These are phyloP conservation scores for Blastobotrys raffinosifermentans DNA, from an alignment of 1,139 yeast genomes.

Conservation along the genomic window DNA sequence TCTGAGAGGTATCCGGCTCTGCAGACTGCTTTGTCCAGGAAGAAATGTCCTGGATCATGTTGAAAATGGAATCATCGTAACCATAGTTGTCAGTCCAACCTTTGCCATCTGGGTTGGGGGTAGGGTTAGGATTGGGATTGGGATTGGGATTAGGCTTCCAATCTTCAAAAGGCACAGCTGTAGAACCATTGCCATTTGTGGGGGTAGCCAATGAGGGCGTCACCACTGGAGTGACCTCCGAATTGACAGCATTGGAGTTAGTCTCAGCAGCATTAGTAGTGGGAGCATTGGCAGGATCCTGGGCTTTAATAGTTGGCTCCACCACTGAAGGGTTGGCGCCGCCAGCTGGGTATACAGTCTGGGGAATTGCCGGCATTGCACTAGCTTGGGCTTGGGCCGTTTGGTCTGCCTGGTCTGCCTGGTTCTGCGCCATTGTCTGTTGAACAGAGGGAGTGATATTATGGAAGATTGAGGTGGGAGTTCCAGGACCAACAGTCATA, in stretches of 20 bases:
- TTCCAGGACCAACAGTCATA: constrained; percentile 8
- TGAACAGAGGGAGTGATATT: constrained; percentile 8
- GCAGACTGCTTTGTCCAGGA: constrained; percentile 42
- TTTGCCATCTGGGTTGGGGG: constrained; percentile 3
- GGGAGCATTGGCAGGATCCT: background rate
- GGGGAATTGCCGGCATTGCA: background rate
- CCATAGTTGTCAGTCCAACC: constrained; percentile 39
- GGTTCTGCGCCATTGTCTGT: background rate
- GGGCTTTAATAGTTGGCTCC: background rate
- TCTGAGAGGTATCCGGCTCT: constrained; percentile 15
- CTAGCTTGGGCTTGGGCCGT: background rate
- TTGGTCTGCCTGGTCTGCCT: background rate
- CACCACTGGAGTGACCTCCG: too few species aligned
- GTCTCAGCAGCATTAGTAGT: background rate
- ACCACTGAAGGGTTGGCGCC: background rate
- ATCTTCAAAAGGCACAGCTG: background rate
- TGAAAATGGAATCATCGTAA: constrained; percentile 41
- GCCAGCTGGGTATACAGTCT: background rate
- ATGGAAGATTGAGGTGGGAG: constrained; percentile 11
- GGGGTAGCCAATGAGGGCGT: too few species aligned
- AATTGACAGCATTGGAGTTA: background rate
- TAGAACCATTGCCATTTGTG: background rate
- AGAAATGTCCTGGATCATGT: constrained; percentile 57
- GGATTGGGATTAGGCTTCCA: background rate
- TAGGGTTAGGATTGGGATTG: background rate